phyloP scores from a whole-genome alignment of 2,329 filamentous ascomycete species.

The Hymenoscyphus repandus region DNA sequence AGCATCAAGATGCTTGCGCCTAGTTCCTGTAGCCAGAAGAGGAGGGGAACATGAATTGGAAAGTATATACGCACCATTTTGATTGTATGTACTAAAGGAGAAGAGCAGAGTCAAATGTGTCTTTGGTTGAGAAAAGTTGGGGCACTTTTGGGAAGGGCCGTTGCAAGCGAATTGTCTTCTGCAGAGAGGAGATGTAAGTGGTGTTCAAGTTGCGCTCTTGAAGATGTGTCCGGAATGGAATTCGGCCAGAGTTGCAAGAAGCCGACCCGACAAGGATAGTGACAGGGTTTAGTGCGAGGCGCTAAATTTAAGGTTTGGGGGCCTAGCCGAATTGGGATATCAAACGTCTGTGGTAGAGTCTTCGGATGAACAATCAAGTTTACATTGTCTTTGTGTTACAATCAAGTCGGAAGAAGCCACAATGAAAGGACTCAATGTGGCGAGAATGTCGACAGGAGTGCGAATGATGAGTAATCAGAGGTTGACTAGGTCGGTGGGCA shows the following conservation, averaged over 20 bases:
- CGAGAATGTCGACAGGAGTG: neutral
- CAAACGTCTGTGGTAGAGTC: neutral
- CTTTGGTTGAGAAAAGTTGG: too few relatives aligned
- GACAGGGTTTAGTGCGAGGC: neutral
- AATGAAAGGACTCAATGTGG: neutral
- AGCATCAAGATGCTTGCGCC: neutral
- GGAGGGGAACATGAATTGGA: neutral
- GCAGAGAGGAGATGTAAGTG: neutral
- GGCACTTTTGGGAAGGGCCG: too few relatives aligned
- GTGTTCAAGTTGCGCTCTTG: neutral
- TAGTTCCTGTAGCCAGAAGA: neutral
- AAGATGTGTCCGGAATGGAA: constrained; percentile 1
- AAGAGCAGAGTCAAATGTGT: too few relatives aligned
- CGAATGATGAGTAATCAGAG: neutral
- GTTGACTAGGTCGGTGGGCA: neutral
- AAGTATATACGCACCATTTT: neutral
- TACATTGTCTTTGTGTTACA: neutral
- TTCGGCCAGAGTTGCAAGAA: constrained; percentile 5
- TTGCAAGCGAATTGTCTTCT: too few relatives aligned
- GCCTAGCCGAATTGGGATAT: neutral
- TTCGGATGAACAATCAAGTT: neutral
- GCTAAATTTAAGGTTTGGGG: constrained; percentile 4
- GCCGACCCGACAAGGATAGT: neutral
- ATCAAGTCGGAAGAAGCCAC: neutral
- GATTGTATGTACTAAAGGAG: neutral